Base-by-base conservation (phyloP, 352 stramenopile species). In the Discostella stelligera region DNA sequence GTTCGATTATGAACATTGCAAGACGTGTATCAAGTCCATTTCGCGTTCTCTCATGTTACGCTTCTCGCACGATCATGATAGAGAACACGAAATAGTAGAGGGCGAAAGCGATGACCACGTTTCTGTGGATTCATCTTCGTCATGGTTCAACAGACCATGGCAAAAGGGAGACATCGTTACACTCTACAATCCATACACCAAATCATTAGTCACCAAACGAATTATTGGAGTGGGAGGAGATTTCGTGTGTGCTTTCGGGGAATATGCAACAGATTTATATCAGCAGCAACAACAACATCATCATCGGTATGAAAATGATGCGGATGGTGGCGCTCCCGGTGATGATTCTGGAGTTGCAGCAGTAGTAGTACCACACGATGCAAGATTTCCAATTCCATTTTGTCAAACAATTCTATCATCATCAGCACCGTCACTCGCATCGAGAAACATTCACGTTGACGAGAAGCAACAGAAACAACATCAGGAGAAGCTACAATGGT, bases 141-240 rank as follows among this genome's bases (percentile, higher is more conserved):
- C 39, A 18, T 63, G 55, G 18, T 79, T 58, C 32, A 73, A 56
- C 8, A 79, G 49, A 55, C 32, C 49, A 23, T 72, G 64, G 49
- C 48, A 84, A 62, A 69, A 64, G 49, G 82, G 82, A 21, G 83
- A 92, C 70, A 44, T 92, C 25, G 71, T 92, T 13, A 66, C 82
- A n/a, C 84, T 86, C 63, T 80, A 84, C 61, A 79, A 89, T 72
- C 60, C 71, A 48, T 63, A 54, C 55, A 75, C 54, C 54, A 67
- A 63, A 9, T 52, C 2, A 23, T 66, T 68, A 11, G 77, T 77
- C 16, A 85, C 73, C n/a, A 92, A 92, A 77, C 72, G 86, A 10
- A 85, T 92, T 48, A 71, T 90, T 65, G 86, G 82, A 10, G 6
- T 92, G 14, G 74, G 71, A 55, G 84, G 84, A n/a, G 77, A 90